Evolutionary conservation across 2,329 filamentous ascomycete genomes (phyloP).

Genomic region (Claviceps purpurea): DNA sequence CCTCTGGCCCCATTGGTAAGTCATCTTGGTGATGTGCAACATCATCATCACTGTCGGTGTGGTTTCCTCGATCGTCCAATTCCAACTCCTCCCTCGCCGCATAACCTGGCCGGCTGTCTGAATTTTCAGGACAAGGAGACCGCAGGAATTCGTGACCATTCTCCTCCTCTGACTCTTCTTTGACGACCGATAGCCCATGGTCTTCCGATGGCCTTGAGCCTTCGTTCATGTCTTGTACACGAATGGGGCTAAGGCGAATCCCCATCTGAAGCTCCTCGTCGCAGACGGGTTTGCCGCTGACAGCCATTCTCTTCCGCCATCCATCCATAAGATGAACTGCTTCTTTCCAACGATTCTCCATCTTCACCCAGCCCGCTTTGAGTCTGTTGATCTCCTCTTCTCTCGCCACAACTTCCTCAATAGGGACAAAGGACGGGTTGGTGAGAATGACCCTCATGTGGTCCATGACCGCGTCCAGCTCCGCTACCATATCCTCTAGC

Average conservation of each 20-base stretch:
- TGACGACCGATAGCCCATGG: constrained; percentile 30
- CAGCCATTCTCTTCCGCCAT: constrained; percentile 73
- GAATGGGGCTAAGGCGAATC: constrained; percentile 47
- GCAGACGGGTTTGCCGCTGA: constrained; percentile 55
- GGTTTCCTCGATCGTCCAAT: constrained; percentile 9
- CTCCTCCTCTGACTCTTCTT: constrained; percentile 31
- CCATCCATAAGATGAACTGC: constrained; percentile 82
- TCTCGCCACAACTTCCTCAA: constrained; percentile 86
- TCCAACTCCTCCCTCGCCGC: constrained; percentile 7
- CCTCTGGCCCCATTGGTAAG: constrained; percentile 19
- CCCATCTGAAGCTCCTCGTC: constrained; percentile 56
- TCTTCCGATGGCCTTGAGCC: constrained; percentile 20
- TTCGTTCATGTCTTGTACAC: constrained; percentile 37
- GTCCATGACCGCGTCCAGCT: constrained; percentile 65
- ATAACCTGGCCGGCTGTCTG: constrained; percentile 5
- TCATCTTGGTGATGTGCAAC: constrained; percentile 33
- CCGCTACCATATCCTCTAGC: constrained; percentile 54
- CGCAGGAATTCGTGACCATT: constrained; percentile 5
- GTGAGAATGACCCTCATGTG: constrained; percentile 76
- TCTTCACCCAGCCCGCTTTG: constrained; percentile 78
- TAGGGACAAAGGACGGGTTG: constrained; percentile 89
- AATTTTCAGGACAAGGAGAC: constrained; percentile 15
- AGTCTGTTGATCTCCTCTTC: constrained; percentile 82
- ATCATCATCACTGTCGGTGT: constrained; percentile 26
- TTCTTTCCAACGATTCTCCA: constrained; percentile 84